Base-by-base conservation (phyloP, 345 rosid genomes). In the Citrus australasica region DNA sequence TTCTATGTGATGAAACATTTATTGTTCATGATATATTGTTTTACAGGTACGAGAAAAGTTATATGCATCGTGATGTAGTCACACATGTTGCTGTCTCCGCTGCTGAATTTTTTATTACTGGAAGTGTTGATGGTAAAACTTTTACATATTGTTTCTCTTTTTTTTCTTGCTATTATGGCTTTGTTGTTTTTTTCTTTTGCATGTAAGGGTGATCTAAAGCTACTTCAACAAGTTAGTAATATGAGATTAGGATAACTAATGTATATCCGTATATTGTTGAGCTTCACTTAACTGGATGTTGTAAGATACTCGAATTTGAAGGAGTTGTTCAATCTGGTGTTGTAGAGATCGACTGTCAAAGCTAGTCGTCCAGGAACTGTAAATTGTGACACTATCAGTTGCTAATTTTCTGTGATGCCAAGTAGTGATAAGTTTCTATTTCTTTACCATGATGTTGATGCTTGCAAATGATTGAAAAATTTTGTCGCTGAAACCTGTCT, bases 41-140 rank as follows among this genome's bases (percentile, higher is more conserved):
- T 64, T 70, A 1, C 85, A 95, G 99, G 99, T 95, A 91, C 75
- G 99, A 96, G 86, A 96, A 92, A 77, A 96, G 97, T 84, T 96
- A 96, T 82, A 92, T 94, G 98, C 99, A 94, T 77, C 86, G 99
- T n/a, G 99, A 96, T 85, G 92, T 90, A 71, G 97, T 94, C 73
- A 92, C 97, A 1, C 98, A 94, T 84, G 97, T 94, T 63, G 97
- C 98, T 56, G 97, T 94, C 32, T 94, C 99, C 9, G 83, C 91
- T 7, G 97, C 99, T 24, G 99, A 94, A 61, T 96, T 92, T 86
- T 96, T 94, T 69, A 90, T 96, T 6, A 94, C 95, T 28, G 99
- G 98, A 78, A 96, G 98, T 82, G 68, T 84, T 74, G 99, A 96
- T 83, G 99, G 98, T 95, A 87, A 82, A 87, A 83, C 53, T 8